A percentile compares a stretch with the other conserved stretches of the same genome.
Evolutionary conservation across 495 filamentous ascomycete species (phyloP).

Genomic region (Chaetomium tenue): DNA sequence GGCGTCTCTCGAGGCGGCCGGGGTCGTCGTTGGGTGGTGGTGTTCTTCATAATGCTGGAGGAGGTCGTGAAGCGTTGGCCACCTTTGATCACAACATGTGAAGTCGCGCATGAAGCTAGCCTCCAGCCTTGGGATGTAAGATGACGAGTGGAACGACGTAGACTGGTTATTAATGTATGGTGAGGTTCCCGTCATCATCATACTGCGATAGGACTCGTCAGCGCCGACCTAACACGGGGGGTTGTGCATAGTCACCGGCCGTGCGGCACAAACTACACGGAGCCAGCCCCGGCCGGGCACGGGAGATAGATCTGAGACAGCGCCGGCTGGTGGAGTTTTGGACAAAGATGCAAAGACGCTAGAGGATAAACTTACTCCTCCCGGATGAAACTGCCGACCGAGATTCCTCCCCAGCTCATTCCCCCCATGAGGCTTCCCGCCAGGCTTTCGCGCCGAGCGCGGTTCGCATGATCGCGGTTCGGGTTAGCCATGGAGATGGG

Average conservation of each 20-base stretch:
- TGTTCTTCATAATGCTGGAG: constrained; percentile 95
- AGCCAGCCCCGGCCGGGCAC: constrained; percentile 23
- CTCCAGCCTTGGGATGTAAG: constrained; percentile 95
- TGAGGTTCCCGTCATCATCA: constrained; percentile 94
- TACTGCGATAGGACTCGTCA: constrained; percentile 54
- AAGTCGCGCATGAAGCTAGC: constrained; percentile 97
- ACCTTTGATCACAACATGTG: constrained; percentile 81
- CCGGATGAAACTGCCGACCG: constrained; percentile 92
- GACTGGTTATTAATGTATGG: constrained; percentile 81
- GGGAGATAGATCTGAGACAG: constrained; percentile 4
- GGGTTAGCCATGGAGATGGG: constrained; percentile 81
- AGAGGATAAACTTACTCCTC: constrained; percentile 78
- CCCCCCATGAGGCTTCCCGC: constrained; percentile 85
- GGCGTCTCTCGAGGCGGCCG: constrained; percentile 30
- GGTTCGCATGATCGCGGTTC: constrained; percentile 63
- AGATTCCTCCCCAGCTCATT: constrained; percentile 97
- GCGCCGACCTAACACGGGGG: neutral
- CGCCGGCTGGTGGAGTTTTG: neutral
- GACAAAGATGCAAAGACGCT: neutral
- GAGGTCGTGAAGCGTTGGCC: constrained; percentile 89
- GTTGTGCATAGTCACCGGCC: neutral
- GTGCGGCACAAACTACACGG: constrained; percentile 13
- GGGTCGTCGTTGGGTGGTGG: constrained; percentile 56
- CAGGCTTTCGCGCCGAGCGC: constrained; percentile 75
- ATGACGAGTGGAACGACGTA: constrained; percentile 94